Base-by-base conservation (phyloP, 2,329 filamentous ascomycete genomes). In the Talaromyces sp. region DNA sequence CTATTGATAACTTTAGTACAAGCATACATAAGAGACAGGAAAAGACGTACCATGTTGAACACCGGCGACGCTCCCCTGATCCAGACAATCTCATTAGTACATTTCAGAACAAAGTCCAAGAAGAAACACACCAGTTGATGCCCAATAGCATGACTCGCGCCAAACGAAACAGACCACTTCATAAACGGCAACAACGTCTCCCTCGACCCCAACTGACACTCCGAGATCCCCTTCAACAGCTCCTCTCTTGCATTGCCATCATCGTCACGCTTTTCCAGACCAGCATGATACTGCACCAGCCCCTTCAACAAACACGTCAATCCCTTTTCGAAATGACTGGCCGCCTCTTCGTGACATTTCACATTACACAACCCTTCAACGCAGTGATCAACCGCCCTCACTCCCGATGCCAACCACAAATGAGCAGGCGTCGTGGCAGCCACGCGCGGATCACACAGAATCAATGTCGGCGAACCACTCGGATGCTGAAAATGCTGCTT, bases 401-500 rank as follows among this genome's bases (percentile, higher is more conserved):
- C 47, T 6, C 63, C 63, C 8, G 63, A 64, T 10, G 57, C 56
- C 3, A 61, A 31, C 57, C 63, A 64, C 6, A 64, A 24, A 52
- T 35, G 37, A 7, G 47, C 56, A 11, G 63, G 57, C 19, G 43
- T 60, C 11, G 63, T 64, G 27, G 56, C 58, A 14, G 63, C 63
- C 13, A 64, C n/a, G 1, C 33, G 45, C 16, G 47, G 35, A 52
- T 64, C 63, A 41, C 47, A 60, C 27, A 64, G 45, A 22, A 56
- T 54, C 27, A 64, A 9, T 11, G 63, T 22, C 22, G 22, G 22
- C 22, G 22, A 45, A 33, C 56, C 63, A 24, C 9, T n/a, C 11
- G 33, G 7, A 33, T 62, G 60, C 16, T 35, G 13, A 10, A 64
- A 64, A 52, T 64, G 57, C 35, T 64, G 56, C 10, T 64, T 64